phyloP scores from a whole-genome alignment of 176 grass and related monocot genomes.

The Ampelocalamus luodianensis region DNA sequence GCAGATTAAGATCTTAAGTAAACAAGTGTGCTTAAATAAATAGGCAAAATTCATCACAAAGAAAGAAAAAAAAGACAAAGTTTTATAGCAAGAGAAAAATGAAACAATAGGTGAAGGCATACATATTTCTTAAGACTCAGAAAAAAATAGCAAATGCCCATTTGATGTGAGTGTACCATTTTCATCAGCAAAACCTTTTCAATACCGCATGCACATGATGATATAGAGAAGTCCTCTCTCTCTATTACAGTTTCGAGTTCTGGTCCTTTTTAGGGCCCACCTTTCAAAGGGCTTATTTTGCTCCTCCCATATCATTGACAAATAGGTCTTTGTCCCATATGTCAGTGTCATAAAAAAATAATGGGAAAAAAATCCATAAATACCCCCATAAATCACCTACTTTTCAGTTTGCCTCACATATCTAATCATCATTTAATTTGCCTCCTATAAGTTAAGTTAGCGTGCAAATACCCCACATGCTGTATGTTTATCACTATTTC shows the following conservation, averaged over 20 bases:
- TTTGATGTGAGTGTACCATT: constrained; percentile 1
- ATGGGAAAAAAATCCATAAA: too few relatives aligned
- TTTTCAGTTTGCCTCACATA: too few relatives aligned
- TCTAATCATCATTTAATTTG: too few relatives aligned
- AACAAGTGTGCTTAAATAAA: constrained; percentile 25
- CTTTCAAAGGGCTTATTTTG: constrained; percentile 4
- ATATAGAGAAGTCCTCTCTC: constrained; percentile 9
- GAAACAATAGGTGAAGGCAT: constrained; percentile 7
- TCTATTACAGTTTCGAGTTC: constrained; percentile 6
- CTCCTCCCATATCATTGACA: neutral
- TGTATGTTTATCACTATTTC: too few relatives aligned
- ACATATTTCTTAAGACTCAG: constrained; percentile 12
- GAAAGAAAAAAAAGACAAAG: neutral
- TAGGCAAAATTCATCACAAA: neutral
- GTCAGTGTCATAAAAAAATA: neutral
- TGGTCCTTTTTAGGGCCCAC: neutral
- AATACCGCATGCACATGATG: neutral
- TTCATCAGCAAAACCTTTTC: constrained; percentile 16
- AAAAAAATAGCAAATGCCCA: neutral
- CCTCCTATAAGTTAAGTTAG: too few relatives aligned
- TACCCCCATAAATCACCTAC: too few relatives aligned
- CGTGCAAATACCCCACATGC: too few relatives aligned
- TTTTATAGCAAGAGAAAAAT: constrained; percentile 34
- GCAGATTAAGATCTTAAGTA: constrained; percentile 53
- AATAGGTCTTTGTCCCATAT: neutral